Evolutionary conservation across 768 basidiomycete species (phyloP).

Genomic region (Auricularia heimuer): DNA sequence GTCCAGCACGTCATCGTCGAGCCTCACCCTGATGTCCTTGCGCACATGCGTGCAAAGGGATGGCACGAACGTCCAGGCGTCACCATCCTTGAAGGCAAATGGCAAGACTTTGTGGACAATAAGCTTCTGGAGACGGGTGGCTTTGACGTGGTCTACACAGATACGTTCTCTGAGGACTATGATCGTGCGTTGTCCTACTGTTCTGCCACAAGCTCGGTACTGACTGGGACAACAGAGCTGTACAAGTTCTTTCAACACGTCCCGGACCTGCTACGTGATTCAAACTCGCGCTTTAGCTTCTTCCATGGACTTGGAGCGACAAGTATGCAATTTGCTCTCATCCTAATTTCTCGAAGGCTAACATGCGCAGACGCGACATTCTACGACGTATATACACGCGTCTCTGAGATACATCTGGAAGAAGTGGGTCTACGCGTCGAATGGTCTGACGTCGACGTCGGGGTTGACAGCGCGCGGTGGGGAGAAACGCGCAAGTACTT

Average conservation of each 20-base stretch:
- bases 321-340: conserved; percentile 38
- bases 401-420: conserved; percentile 79
- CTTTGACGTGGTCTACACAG: conserved; percentile 86
- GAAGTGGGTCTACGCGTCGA: conserved; percentile 66
- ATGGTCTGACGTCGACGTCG: conserved; percentile 77
- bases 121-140: conserved; percentile 54
- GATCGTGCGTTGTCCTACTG: conserved; percentile 31
- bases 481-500: conserved; percentile 70
- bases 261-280: conserved; percentile 63
- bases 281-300: conserved; percentile 81
- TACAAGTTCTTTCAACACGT: conserved; percentile 72
- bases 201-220: neutral
- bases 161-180: conserved; percentile 89
- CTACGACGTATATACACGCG: conserved; percentile 82
- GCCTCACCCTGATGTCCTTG: conserved; percentile 86
- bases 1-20: conserved; percentile 83
- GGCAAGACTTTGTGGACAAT: conserved; percentile 76
- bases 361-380: conserved; percentile 61
- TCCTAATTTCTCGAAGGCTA: conserved; percentile 2
- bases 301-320: conserved; percentile 97
- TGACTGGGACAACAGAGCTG: conserved; percentile 36
- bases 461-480: conserved; percentile 45
- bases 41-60: conserved; percentile 57
- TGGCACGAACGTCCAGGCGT: conserved; percentile 77
- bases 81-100: conserved; percentile 76